Base-by-base conservation (phyloP, 148 eudicot genomes). In the Diospyros lotus region DNA sequence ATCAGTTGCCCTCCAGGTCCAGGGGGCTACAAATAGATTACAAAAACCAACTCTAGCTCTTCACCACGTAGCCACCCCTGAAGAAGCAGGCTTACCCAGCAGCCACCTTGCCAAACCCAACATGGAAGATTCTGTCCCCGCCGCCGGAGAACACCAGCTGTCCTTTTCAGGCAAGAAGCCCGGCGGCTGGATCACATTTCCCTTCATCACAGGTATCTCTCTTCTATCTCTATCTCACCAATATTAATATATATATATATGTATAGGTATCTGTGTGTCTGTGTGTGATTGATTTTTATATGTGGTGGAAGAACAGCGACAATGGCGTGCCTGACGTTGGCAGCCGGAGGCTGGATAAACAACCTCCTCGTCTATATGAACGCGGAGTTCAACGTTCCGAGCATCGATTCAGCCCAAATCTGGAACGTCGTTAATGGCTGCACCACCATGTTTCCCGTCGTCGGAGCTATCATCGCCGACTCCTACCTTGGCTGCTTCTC, bases 381-480 rank as follows among this genome's bases (percentile, higher is more conserved):
- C 4, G 11, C 42, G 28, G 75, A 80, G 41, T 86, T 79, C 76
- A 67, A 86, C 44, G 44, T 86, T 1, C 75, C 63, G 6, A 76
- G 84, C 64, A 78, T 79, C 6, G 73, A 66, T 41, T 83, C 89
- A 3, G 79, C 78, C 12, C 77, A 73, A n/a, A 68, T 84, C 10
- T 70, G 5, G 38, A 84, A 80, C 61, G 62, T 86, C 2, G 66
- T 78, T 39, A 76, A 52, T 43, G 76, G 81, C 44, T 75, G 78
- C 66, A 56, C 51, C 13, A 69, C 44, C 10, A 50, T 86, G 15
- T 45, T 82, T 48, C 83, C 84, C 4, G 44, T 80, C 5, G 1
- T 84, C 2, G 84, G 77, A 2, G 89, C 85, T 11, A 52, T 86
- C 44, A 14, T 84, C 9, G 87, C 89, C 2, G 89, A 86, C 74